Evolutionary conservation across 2,329 filamentous ascomycete species (phyloP), one percentile per base, ranked within the genome.

Genomic region (Trichoderma sp.): DNA sequence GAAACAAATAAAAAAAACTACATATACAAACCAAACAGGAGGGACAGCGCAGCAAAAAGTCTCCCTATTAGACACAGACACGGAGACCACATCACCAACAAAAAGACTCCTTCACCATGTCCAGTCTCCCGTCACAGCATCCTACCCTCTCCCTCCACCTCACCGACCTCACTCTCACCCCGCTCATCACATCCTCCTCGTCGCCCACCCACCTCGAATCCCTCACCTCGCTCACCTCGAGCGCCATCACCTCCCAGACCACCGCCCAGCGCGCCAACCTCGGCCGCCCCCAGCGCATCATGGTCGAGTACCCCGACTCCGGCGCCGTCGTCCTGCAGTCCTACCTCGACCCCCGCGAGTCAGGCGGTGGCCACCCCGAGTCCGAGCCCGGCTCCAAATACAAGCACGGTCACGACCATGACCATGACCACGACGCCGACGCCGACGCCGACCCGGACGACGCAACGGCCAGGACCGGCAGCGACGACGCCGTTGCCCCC

Each of bases 61-160:
- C n/a, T 53, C 45, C 45, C 45, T 11, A 21, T 21, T 27, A 27
- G 27, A 53, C 1, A 21, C 45, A 59, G 21, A 59, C 8, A 53
- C 21, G n/a, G 50, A 24, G n/a, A 59, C 5, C 35, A 9, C 45
- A 69, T 11, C 45, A 12, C 11, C 45, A 53, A 53, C 5, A 50
- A 53, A 45, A 29, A 29, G n/a, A 21, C 35, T 38, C 38, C 21
- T 3, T 56, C 66, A 66, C 24, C 79, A 85, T 85, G 84, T 79
- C 83, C 60, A 81, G 79, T 77, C 83, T 85, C 67, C 87, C 88
- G 67, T 84, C 84, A 11, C 85, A 89, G 78, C 85, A 89, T 81
- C 88, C 88, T 45, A 82, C 84, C 75, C 85, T 91, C 71, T 85
- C 87, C 78, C 85, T 90, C 77, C 88, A 91, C 85, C 87, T 92